phyloP scores from a whole-genome alignment of 805 yeast genomes.

The Saccharomyces eubayanus region DNA sequence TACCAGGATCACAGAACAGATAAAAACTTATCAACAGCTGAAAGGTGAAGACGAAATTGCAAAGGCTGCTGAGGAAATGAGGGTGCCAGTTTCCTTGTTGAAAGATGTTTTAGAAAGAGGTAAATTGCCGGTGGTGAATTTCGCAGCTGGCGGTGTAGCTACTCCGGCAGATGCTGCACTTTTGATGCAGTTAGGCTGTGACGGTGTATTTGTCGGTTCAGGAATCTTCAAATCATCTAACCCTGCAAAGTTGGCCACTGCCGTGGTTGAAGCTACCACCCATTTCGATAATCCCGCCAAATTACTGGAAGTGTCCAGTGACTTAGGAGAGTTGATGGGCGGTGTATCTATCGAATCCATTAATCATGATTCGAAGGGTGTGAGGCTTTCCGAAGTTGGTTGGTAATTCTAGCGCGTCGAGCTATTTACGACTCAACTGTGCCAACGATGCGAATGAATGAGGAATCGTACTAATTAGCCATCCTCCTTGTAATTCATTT shows the following conservation, averaged over 20 bases:
- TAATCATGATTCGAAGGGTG: slow-evolving; percentile 24
- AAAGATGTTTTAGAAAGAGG: slow-evolving; percentile 39
- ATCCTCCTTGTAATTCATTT: neutral
- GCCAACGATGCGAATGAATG: too few species aligned
- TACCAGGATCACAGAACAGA: slow-evolving; percentile 48
- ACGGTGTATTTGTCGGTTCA: slow-evolving; percentile 68
- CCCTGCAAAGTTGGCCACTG: slow-evolving; percentile 65
- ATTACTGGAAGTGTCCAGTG: slow-evolving; percentile 57
- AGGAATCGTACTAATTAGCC: too few species aligned
- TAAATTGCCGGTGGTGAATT: slow-evolving; percentile 69
- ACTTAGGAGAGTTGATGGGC: slow-evolving; percentile 68
- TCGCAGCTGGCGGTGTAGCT: slow-evolving; percentile 82
- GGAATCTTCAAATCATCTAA: slow-evolving; percentile 70
- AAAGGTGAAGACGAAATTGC: slow-evolving; percentile 39
- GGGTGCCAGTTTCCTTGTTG: slow-evolving; percentile 49
- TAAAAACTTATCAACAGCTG: slow-evolving; percentile 29
- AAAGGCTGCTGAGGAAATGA: slow-evolving; percentile 43
- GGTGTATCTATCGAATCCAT: slow-evolving; percentile 55
- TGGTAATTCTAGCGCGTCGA: slow-evolving; percentile 31
- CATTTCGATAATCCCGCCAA: slow-evolving; percentile 53
- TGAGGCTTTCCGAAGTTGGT: slow-evolving; percentile 40
- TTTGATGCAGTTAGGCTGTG: slow-evolving; percentile 68
- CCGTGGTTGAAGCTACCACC: slow-evolving; percentile 75
- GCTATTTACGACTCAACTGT: neutral
- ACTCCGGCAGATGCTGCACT: slow-evolving; percentile 81